phyloP scores from a whole-genome alignment of 169 alveolate genomes.

The Amoebophrya sp. region DNA sequence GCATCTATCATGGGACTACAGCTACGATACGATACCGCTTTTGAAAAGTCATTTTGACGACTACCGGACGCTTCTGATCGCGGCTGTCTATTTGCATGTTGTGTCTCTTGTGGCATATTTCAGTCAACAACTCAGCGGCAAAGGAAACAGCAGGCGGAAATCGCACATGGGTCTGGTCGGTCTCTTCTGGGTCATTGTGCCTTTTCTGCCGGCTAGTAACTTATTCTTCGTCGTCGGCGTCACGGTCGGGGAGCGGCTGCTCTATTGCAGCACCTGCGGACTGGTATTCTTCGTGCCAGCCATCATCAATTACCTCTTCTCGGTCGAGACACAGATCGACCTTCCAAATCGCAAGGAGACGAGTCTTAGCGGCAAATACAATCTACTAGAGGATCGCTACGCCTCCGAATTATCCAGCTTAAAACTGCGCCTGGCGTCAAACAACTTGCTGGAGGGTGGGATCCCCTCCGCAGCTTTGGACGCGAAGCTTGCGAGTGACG shows the following conservation, averaged over 20 bases:
- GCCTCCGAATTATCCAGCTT: no score
- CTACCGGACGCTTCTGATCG: not conserved
- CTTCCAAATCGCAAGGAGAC: no score
- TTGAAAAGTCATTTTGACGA: not conserved
- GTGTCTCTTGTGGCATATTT: not conserved
- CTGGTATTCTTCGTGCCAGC: not conserved
- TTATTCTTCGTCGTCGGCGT: conserved; percentile 20
- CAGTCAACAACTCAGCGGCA: no score
- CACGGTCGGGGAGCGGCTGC: conserved; percentile 31
- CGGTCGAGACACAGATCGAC: no score
- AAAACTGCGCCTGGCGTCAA: no score
- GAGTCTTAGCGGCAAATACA: no score
- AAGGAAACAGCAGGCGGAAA: not conserved
- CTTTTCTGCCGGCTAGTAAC: conserved; percentile 29
- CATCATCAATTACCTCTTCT: not conserved
- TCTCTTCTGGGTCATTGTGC: not conserved
- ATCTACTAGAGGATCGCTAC: no score
- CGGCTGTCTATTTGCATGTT: not conserved
- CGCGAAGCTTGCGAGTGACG: no score
- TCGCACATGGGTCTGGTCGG: not conserved
- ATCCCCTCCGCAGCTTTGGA: no score
- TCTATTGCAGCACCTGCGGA: not conserved
- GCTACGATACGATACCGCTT: conserved; percentile 28
- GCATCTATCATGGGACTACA: conserved; percentile 25
- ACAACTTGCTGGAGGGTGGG: no score